Percentiles rank a stretch among this genome's conserved stretches.
Conservation (phyloP, 2,329 filamentous ascomycete genomes). For the Diplodia sapinea region DNA sequence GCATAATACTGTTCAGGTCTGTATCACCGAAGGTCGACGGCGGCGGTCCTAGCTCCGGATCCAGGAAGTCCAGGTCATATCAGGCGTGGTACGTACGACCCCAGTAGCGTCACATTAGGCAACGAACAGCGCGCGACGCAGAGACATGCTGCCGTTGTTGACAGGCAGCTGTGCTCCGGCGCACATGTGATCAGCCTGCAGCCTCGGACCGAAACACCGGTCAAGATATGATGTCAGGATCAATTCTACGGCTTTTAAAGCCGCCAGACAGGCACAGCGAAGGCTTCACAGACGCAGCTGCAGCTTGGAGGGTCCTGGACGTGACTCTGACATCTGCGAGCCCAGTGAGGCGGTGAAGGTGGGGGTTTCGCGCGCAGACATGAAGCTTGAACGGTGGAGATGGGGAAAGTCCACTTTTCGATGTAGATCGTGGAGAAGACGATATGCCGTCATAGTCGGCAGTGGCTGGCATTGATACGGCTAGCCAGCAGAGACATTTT, state of each 20-base stretch:
- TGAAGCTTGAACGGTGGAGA: constrained; percentile 24
- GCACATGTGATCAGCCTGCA: neutral
- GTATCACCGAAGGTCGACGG: neutral
- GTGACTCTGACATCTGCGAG: neutral
- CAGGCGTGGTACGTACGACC: neutral
- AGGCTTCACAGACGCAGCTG: neutral
- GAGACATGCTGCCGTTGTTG: neutral
- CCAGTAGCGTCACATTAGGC: neutral
- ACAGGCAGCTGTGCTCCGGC: constrained; percentile 4
- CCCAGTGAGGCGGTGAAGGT: neutral
- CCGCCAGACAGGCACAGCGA: neutral
- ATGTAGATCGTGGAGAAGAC: constrained; percentile 11
- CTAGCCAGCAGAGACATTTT: neutral
- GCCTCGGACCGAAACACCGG: constrained; percentile 15
- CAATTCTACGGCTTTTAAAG: neutral
- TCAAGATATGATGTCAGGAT: neutral
- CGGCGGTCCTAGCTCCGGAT: neutral
- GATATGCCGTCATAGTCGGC: constrained; percentile 8
- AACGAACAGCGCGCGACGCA: neutral
- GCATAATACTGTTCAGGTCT: neutral
- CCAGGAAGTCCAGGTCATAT: too few species aligned
- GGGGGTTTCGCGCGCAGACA: constrained; percentile 11
- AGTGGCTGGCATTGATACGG: neutral
- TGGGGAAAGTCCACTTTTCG: constrained; percentile 26
- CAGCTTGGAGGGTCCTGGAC: neutral